Conservation (phyloP, 1,139 yeast genomes). For the Pichia sp. region DNA sequence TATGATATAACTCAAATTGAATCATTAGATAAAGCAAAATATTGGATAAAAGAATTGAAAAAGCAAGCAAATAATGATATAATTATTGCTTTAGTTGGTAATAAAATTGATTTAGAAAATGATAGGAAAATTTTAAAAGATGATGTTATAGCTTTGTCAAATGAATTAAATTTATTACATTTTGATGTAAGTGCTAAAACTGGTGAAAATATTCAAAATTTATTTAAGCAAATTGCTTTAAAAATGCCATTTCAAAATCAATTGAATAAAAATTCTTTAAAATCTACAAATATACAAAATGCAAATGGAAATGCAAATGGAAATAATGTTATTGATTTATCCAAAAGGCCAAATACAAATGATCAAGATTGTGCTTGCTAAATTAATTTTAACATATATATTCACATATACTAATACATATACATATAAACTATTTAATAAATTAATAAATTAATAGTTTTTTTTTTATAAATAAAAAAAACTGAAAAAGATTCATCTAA, state of each 20-base stretch:
- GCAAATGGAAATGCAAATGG: background rate
- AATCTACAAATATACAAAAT: background rate
- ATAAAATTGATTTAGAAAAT: conserved; percentile 63
- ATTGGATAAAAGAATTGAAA: conserved; percentile 93
- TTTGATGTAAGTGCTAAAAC: conserved; percentile 95
- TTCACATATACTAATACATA: background rate
- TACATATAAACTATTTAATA: conserved; percentile 62
- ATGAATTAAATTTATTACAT: conserved; percentile 72
- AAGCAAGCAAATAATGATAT: conserved; percentile 82
- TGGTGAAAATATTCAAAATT: conserved; percentile 72
- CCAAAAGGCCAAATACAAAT: conserved; percentile 42
- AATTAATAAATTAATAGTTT: conserved; percentile 23
- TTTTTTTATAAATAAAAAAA: background rate
- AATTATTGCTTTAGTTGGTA: conserved; percentile 80
- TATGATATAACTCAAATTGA: conserved; percentile 63
- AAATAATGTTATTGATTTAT: conserved; percentile 33
- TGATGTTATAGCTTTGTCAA: conserved; percentile 53
- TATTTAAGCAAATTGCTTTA: conserved; percentile 78
- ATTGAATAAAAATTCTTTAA: background rate
- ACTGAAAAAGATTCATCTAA: conserved; percentile 38
- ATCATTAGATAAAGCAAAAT: conserved; percentile 82
- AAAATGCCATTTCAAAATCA: conserved; percentile 39
- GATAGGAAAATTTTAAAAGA: conserved; percentile 50
- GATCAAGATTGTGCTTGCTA: conserved; percentile 30
- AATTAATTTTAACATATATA: no score